Percentiles rank a stretch among this genome's conserved stretches.
phyloP scores from a whole-genome alignment of 352 stramenopile genomes.

The Pythium phragmiticola region DNA sequence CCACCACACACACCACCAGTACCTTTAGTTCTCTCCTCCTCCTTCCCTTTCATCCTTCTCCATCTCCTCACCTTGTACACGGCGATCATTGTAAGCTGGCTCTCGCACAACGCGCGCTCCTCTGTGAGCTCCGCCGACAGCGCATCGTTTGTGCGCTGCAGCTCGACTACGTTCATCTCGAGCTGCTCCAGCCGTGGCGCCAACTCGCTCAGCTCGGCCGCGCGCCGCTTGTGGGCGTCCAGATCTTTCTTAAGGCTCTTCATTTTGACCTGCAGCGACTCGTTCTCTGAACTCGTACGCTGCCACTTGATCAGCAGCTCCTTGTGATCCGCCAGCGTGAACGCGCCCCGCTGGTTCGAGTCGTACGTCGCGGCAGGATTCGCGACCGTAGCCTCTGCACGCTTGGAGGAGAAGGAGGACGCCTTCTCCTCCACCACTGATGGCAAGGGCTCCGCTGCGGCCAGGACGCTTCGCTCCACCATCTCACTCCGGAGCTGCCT shows the following conservation, averaged over 20 bases:
- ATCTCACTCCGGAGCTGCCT: constrained; percentile 32
- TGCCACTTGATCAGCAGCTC: constrained; percentile 50
- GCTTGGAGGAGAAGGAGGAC: constrained; percentile 1
- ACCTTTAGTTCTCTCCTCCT: not conserved
- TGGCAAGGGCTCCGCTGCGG: not conserved
- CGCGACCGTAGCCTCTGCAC: constrained; percentile 26
- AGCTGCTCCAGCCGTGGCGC: constrained; percentile 46
- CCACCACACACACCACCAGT: not conserved
- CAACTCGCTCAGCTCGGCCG: constrained; percentile 37
- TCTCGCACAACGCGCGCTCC: constrained; percentile 62
- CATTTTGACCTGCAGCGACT: constrained; percentile 39
- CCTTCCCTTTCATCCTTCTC: not conserved
- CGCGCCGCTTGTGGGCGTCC: constrained; percentile 44
- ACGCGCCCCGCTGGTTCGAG: constrained; percentile 52
- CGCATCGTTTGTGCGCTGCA: constrained; percentile 53
- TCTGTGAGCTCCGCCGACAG: constrained; percentile 66
- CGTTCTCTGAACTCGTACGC: constrained; percentile 40
- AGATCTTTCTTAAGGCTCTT: constrained; percentile 63
- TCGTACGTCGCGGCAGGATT: constrained; percentile 59
- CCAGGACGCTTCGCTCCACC: constrained; percentile 19
- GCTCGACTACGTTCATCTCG: constrained; percentile 55
- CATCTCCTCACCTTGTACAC: constrained; percentile 24
- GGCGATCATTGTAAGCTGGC: constrained; percentile 32
- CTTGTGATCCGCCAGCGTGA: constrained; percentile 55
- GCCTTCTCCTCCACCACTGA: not conserved